Percentiles rank a stretch among this genome's conserved stretches.
These are phyloP conservation scores for Delphinella strobiligena DNA, from an alignment of 2,329 filamentous ascomycete species.

Conservation along the genomic window DNA sequence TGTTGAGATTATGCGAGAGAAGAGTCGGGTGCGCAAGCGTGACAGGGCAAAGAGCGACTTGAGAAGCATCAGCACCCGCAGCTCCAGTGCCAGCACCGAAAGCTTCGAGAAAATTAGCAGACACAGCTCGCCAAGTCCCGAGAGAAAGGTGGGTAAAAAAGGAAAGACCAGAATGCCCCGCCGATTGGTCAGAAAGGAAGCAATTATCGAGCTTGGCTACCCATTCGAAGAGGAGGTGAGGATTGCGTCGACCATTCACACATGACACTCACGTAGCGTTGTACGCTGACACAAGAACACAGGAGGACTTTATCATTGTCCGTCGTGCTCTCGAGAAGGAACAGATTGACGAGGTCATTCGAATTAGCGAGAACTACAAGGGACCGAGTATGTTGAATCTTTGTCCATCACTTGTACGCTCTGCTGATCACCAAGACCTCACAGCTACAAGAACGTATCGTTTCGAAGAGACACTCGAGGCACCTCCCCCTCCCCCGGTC, in stretches of 20 bases:
- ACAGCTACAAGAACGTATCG: constrained; percentile 24
- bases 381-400: constrained; percentile 30
- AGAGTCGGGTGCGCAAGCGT: constrained; percentile 23
- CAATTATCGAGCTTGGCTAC: constrained; percentile 74
- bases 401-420: too few relatives aligned
- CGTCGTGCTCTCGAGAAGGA: constrained; percentile 76
- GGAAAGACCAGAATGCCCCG: constrained; percentile 84
- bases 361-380: constrained; percentile 64
- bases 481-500: constrained; percentile 12
- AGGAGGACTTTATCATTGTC: constrained; percentile 73
- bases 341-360: constrained; percentile 83
- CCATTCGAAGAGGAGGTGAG: constrained; percentile 76
- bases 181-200: constrained; percentile 65
- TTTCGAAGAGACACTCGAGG: constrained; percentile 21
- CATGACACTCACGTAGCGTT: too few relatives aligned
- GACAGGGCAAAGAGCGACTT: constrained; percentile 10
- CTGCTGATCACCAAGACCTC: too few relatives aligned
- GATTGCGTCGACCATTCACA: too few relatives aligned
- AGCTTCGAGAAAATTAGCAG: constrained; percentile 24
- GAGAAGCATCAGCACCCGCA: constrained; percentile 12
- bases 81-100: constrained; percentile 20
- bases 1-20: constrained; percentile 35
- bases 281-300: too few relatives aligned
- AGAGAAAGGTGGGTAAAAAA: constrained; percentile 38
- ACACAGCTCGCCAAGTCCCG: constrained; percentile 18